Evolutionary conservation across 2,329 filamentous ascomycete species (phyloP), one percentile per base, ranked within the genome.

Genomic region (Esteya vermicola): DNA sequence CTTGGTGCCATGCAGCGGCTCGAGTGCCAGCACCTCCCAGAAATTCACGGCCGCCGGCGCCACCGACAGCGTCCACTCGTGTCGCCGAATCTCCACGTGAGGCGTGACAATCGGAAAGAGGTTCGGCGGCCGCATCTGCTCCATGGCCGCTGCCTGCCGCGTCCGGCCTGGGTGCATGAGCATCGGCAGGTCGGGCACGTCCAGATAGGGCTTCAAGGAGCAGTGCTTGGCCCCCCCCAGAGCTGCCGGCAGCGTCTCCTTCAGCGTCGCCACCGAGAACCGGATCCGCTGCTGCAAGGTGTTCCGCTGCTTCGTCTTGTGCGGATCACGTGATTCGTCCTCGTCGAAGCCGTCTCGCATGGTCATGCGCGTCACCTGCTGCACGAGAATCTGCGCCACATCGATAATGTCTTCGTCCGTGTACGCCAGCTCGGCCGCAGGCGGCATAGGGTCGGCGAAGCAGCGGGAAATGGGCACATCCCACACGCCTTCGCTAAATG

Each of bases 11-110:
- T 74, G 74, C 9, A 74, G 73, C 4, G 85, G 85, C 2, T 75
- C 75, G 2, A 93, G 65, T 0, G 83, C 81, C 16, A 93, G 62
- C 35, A 78, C 77, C 52, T 91, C 84, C 85, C 85, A 93, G 52
- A 91, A 93, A 1, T 70, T 62, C 18, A 89, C 62, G 0, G 82
- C 80, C 1, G 83, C 73, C 2, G 85, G 81, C 19, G 89, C 63
- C 30, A 93, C 65, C 10, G 85, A 84, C 41, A 86, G 70, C 36
- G 71, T 72, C 2, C 69, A 68, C 30, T 85, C 80, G 18, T 76
- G 72, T 39, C 84, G 70, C 36, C 78, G 77, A 10, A 93, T 64
- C 47, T 84, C 77, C 28, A 91, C 62, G 50, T 83, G 78, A 2
- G 84, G 83, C 1, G 76, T 64, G 2, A 72, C 70, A 3, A 91